These are phyloP conservation scores for Trametes cubensis DNA, from an alignment of 768 basidiomycete genomes.

Conservation along the genomic window DNA sequence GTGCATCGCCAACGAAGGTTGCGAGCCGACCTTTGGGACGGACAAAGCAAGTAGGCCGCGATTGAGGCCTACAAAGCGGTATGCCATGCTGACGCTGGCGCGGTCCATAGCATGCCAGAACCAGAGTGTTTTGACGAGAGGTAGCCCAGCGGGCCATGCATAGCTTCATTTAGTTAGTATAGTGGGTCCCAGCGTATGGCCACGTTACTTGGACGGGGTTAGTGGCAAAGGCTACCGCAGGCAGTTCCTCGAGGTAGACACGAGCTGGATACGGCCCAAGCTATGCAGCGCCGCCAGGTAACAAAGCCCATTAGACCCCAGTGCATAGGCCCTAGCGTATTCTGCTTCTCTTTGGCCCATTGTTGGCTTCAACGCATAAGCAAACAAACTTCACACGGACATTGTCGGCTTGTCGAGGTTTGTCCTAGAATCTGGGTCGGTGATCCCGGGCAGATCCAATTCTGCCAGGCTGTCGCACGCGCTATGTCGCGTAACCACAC, in stretches of 20 bases:
- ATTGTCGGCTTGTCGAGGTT: neutral
- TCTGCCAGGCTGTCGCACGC: no score
- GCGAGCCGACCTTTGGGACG: slow-evolving; percentile 2
- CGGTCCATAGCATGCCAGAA: neutral
- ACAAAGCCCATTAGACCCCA: neutral
- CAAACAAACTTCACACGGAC: neutral
- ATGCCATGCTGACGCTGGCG: neutral
- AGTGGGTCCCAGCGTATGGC: neutral
- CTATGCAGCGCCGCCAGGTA: neutral
- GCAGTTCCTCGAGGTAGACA: neutral
- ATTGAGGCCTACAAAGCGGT: slow-evolving; percentile 10
- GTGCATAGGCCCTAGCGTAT: neutral
- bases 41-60: slow-evolving; percentile 16
- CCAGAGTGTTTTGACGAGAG: no score
- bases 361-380: neutral
- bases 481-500: no score
- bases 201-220: neutral
- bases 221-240: neutral
- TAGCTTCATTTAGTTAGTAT: neutral
- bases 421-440: no score
- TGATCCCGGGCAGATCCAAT: no score
- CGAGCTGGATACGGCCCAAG: neutral
- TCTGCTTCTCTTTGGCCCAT: neutral
- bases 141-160: neutral
- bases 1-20: slow-evolving; percentile 1